phyloP scores from a whole-genome alignment of 495 filamentous ascomycete species.

The Antarctomyces pellizariae region DNA sequence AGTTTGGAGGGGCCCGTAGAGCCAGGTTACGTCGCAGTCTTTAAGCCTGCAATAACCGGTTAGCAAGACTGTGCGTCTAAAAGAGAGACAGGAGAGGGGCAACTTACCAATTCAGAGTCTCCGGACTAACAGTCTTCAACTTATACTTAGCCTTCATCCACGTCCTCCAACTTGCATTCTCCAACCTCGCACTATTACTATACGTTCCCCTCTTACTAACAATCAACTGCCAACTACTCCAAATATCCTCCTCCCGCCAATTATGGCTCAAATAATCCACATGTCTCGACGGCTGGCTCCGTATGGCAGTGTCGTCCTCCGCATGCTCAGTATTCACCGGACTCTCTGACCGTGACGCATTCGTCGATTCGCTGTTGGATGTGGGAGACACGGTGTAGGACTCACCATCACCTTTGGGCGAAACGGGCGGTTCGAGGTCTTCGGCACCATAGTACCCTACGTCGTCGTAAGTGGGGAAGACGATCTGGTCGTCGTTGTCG shows the following conservation, averaged over 20 bases:
- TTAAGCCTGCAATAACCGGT: slow-evolving; percentile 54
- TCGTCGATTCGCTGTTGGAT: slow-evolving; percentile 19
- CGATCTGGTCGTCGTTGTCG: slow-evolving; percentile 28
- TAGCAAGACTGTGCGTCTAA: slow-evolving; percentile 2
- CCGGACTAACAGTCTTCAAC: slow-evolving; percentile 44
- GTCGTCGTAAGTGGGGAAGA: slow-evolving; percentile 34
- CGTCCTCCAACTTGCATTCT: slow-evolving; percentile 97
- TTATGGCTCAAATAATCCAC: slow-evolving; percentile 93
- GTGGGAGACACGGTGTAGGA: slow-evolving; percentile 22
- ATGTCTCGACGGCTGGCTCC: slow-evolving; percentile 61
- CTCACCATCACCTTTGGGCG: slow-evolving; percentile 17
- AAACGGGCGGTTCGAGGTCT: slow-evolving; percentile 24
- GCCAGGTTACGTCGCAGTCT: slow-evolving; percentile 92
- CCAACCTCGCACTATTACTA: slow-evolving; percentile 56
- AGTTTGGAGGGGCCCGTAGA: slow-evolving; percentile 81
- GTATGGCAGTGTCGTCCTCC: slow-evolving; percentile 64
- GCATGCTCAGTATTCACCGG: slow-evolving; percentile 25
- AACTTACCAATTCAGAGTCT: slow-evolving; percentile 12
- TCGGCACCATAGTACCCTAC: slow-evolving; percentile 22
- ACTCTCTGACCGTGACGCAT: slow-evolving; percentile 22
- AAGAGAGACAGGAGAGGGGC: neutral
- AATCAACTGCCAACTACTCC: slow-evolving; percentile 91
- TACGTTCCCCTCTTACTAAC: slow-evolving; percentile 54
- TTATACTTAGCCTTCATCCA: slow-evolving; percentile 83
- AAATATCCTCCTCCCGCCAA: slow-evolving; percentile 94